Percentiles rank a stretch among this genome's conserved stretches.
phyloP scores from a whole-genome alignment of 257 asterid genomes.

The Przewalskia tangutica region DNA sequence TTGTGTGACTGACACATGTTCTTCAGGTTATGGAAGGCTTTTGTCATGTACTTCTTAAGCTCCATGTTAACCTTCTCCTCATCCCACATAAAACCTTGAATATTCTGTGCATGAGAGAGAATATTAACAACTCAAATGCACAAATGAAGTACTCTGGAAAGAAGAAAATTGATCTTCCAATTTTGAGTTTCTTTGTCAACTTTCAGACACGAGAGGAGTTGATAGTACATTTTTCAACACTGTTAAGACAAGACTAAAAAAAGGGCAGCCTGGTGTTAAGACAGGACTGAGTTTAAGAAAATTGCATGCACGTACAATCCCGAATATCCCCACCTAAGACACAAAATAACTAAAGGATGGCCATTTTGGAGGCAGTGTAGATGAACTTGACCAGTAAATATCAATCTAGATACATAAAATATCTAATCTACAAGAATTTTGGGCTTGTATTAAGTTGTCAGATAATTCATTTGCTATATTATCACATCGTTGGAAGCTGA shows the following conservation, averaged over 20 bases:
- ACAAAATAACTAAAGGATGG: no score
- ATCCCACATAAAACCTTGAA: conserved; percentile 92
- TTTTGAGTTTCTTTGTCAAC: neutral
- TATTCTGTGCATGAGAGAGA: conserved; percentile 37
- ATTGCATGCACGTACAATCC: neutral
- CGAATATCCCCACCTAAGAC: neutral
- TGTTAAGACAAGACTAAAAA: neutral
- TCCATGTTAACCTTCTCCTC: conserved; percentile 70
- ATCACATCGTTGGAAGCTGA: neutral
- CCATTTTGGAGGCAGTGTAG: neutral
- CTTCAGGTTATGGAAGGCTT: conserved; percentile 58
- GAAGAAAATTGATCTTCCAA: neutral
- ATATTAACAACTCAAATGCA: neutral
- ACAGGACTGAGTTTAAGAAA: neutral
- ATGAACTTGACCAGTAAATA: neutral
- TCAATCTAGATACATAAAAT: neutral
- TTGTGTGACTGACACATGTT: conserved; percentile 48
- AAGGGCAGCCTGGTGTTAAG: neutral
- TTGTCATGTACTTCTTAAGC: conserved; percentile 69
- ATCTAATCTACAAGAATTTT: neutral
- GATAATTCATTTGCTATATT: neutral
- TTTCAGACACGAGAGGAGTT: neutral
- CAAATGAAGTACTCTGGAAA: neutral
- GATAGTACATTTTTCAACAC: neutral
- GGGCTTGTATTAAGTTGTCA: neutral